Percentiles rank a stretch among this genome's conserved stretches.
Conservation (phyloP, 1,139 yeast species). For the Taphrina sp. region DNA sequence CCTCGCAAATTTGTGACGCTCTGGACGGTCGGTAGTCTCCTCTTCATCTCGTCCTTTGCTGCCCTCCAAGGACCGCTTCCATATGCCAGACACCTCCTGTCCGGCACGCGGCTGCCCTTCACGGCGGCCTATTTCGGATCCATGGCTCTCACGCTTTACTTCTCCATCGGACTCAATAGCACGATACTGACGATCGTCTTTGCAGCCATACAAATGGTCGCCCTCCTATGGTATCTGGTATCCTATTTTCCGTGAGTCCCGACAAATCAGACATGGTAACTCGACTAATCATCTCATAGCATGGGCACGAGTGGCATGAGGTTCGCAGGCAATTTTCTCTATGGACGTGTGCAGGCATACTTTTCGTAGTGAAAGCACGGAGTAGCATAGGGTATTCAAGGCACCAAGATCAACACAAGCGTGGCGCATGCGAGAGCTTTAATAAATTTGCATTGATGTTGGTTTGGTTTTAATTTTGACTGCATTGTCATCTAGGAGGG, state of each 20-base stretch:
- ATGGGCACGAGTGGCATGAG: constrained; percentile 30
- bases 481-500: too few species aligned
- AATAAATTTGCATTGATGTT: too few species aligned
- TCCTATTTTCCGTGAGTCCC: constrained; percentile 80
- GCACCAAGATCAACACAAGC: too few species aligned
- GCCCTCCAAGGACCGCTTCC: constrained; percentile 87
- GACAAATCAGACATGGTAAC: too few species aligned
- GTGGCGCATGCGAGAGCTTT: too few species aligned
- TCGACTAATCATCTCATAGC: too few species aligned
- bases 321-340: constrained; percentile 22
- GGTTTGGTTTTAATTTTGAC: too few species aligned
- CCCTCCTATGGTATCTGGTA: constrained; percentile 82
- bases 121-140: constrained; percentile 75
- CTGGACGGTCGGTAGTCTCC: constrained; percentile 88
- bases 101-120: constrained; percentile 74
- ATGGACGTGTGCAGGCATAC: constrained; percentile 15
- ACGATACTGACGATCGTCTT: constrained; percentile 75
- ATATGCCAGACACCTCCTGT: constrained; percentile 68
- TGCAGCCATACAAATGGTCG: constrained; percentile 72
- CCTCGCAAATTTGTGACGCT: constrained; percentile 59
- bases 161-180: constrained; percentile 59
- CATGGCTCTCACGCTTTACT: constrained; percentile 63
- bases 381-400: too few species aligned
- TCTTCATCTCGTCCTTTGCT: constrained; percentile 87
- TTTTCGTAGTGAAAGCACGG: background rate